Conservation (phyloP, 2,329 filamentous ascomycete genomes). For the Xylaria sp. region DNA sequence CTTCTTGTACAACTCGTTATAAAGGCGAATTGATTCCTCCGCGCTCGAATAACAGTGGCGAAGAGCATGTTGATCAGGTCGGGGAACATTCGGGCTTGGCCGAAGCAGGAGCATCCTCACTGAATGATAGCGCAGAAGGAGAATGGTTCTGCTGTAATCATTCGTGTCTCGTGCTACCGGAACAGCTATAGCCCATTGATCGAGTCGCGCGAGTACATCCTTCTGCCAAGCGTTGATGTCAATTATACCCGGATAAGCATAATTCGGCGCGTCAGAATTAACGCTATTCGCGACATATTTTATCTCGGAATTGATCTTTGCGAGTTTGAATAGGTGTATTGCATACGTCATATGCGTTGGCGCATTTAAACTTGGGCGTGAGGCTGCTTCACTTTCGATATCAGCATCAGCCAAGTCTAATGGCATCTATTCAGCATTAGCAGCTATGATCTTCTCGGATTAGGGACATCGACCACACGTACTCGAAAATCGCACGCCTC, state of each 20-base stretch:
- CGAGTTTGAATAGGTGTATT: constrained; percentile 61
- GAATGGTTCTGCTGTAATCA: constrained; percentile 49
- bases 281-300: constrained; percentile 67
- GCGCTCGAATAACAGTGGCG: constrained; percentile 58
- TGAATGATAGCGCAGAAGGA: constrained; percentile 60
- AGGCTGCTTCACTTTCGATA: constrained; percentile 10
- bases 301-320: constrained; percentile 66
- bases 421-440: constrained; percentile 31
- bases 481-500: constrained; percentile 65
- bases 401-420: constrained; percentile 41
- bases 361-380: neutral
- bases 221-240: constrained; percentile 60
- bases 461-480: neutral
- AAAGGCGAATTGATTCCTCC: constrained; percentile 54
- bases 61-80: constrained; percentile 56
- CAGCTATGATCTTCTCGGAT: no score
- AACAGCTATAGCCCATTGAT: constrained; percentile 29
- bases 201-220: constrained; percentile 54
- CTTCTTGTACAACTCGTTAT: constrained; percentile 56
- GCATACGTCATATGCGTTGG: constrained; percentile 54
- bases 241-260: constrained; percentile 54
- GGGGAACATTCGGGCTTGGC: constrained; percentile 63
- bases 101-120: constrained; percentile 61
- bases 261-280: constrained; percentile 57
- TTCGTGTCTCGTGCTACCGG: constrained; percentile 41